Percentiles rank a stretch among this genome's conserved stretches.
Conservation (phyloP, 306 rosid species). For the Trifolium subterraneum region DNA sequence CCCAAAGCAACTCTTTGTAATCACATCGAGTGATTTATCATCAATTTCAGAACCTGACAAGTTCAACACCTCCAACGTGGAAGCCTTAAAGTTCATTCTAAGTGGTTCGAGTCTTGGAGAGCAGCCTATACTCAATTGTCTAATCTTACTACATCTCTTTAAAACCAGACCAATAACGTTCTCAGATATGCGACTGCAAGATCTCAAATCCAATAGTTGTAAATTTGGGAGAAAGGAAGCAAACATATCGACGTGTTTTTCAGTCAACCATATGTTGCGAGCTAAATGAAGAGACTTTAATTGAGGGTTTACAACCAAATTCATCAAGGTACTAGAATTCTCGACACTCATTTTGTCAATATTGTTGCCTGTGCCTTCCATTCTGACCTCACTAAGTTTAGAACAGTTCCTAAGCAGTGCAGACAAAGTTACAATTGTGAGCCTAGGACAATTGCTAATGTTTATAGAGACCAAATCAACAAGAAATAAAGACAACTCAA, state of each 20-base stretch:
- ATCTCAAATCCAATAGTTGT: too few relatives aligned
- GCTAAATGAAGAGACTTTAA: too few relatives aligned
- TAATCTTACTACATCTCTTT: slow-evolving; percentile 58
- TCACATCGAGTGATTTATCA: slow-evolving; percentile 53
- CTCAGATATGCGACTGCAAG: too few relatives aligned
- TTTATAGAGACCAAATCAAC: slow-evolving; percentile 51
- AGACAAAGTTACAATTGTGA: slow-evolving; percentile 59
- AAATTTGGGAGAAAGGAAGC: too few relatives aligned
- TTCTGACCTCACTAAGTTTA: slow-evolving; percentile 45
- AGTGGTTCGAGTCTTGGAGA: slow-evolving; percentile 38
- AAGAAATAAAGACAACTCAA: slow-evolving; percentile 55
- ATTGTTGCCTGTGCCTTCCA: too few relatives aligned
- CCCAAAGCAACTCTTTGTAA: slow-evolving; percentile 58
- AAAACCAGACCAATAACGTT: background rate
- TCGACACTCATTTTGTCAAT: too few relatives aligned
- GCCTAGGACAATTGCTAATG: slow-evolving; percentile 50
- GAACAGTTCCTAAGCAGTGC: slow-evolving; percentile 60
- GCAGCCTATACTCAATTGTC: slow-evolving; percentile 46
- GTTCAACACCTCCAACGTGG: slow-evolving; percentile 54
- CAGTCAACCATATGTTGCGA: too few relatives aligned
- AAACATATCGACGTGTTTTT: too few relatives aligned
- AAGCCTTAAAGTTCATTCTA: slow-evolving; percentile 47
- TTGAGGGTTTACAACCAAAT: too few relatives aligned
- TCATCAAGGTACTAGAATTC: too few relatives aligned
- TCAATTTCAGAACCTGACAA: slow-evolving; percentile 46